These are phyloP conservation scores for Fraxinus nigra DNA, from an alignment of 305 asterid genomes.

Conservation along the genomic window DNA sequence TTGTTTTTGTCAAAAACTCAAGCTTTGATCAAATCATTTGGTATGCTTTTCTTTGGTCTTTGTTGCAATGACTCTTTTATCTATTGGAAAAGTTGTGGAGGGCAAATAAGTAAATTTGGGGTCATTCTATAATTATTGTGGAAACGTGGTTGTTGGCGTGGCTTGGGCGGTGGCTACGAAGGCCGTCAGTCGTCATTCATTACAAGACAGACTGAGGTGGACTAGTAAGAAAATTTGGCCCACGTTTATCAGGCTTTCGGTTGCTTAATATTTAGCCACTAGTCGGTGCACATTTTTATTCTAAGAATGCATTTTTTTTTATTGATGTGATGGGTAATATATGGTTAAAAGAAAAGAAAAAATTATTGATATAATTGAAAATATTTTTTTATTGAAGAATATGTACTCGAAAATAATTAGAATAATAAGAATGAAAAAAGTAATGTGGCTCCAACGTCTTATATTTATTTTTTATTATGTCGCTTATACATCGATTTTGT, in stretches of 20 bases:
- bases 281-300: no score
- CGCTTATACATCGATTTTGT: no score
- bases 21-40: neutral
- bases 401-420: no score
- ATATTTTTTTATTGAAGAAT: no score
- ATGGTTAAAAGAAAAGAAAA: no score
- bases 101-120: conserved; percentile 19
- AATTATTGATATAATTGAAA: no score
- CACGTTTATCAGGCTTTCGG: conserved; percentile 35
- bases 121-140: conserved; percentile 29
- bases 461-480: no score
- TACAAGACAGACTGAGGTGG: neutral
- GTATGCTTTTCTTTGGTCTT: neutral
- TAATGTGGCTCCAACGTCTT: no score
- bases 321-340: no score
- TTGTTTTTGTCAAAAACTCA: neutral
- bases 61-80: neutral
- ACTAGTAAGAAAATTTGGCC: conserved; percentile 31
- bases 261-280: neutral
- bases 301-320: no score
- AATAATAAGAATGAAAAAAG: no score
- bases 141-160: conserved; percentile 22
- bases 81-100: neutral
- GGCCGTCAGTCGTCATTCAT: conserved; percentile 18
- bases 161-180: conserved; percentile 42